Evolutionary conservation across 768 basidiomycete genomes (phyloP).

Genomic region (Neoboletus magnificus): DNA sequence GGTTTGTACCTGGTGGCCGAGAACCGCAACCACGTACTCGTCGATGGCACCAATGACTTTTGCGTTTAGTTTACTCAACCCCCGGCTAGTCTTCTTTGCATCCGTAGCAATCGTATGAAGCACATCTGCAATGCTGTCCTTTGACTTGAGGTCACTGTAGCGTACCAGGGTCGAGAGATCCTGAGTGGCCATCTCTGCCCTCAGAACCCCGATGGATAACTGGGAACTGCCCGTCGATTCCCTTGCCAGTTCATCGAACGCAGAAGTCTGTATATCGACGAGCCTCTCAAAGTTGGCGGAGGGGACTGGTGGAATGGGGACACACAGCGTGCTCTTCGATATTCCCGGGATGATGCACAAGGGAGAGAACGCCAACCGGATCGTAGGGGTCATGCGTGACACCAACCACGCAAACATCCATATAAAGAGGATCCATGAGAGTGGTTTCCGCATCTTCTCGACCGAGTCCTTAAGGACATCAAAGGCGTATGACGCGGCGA

Average conservation of each 20-base stretch:
- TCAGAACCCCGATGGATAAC: conserved; percentile 66
- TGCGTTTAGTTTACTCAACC: conserved; percentile 59
- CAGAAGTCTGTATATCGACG: conserved; percentile 55
- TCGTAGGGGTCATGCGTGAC: conserved; percentile 36
- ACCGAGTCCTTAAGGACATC: conserved; percentile 49
- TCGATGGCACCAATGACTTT: conserved; percentile 75
- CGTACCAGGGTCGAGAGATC: conserved; percentile 65
- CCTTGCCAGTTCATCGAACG: conserved; percentile 61
- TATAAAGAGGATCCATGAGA: conserved; percentile 51
- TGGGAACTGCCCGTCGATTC: conserved; percentile 56
- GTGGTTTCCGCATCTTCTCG: conserved; percentile 50
- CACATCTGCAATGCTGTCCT: conserved; percentile 50
- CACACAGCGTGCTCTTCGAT: conserved; percentile 46
- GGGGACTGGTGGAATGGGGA: conserved; percentile 20
- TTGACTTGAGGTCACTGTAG: conserved; percentile 58
- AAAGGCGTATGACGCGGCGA: conserved; percentile 38
- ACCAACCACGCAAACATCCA: conserved; percentile 48
- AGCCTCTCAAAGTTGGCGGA: conserved; percentile 60
- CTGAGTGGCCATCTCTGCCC: conserved; percentile 71
- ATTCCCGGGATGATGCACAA: conserved; percentile 62
- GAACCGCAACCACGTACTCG: conserved; percentile 46
- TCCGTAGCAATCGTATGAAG: conserved; percentile 55
- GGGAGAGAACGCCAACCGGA: conserved; percentile 52
- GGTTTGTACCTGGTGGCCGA: not conserved
- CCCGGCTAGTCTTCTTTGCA: conserved; percentile 57